A percentile compares a stretch with the other conserved stretches of the same genome.
These are phyloP conservation scores for Xylariaceae sp. DNA, from an alignment of 2,329 filamentous ascomycete species.

Conservation along the genomic window DNA sequence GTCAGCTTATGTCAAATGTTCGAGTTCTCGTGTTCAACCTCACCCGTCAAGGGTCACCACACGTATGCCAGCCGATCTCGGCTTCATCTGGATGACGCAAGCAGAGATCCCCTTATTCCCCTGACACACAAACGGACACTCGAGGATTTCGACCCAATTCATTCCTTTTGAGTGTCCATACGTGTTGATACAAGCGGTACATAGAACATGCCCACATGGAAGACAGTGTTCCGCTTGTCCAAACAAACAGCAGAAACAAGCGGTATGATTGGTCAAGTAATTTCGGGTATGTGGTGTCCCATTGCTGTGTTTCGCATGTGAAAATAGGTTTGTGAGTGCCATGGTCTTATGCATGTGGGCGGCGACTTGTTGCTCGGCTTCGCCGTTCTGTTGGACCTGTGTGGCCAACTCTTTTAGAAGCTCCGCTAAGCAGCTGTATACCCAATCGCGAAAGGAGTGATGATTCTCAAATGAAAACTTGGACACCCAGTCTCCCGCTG, in stretches of 20 bases:
- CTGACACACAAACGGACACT: neutral
- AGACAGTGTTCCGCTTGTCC: neutral
- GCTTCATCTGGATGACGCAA: neutral
- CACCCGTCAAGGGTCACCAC: neutral
- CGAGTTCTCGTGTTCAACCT: neutral
- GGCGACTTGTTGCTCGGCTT: neutral
- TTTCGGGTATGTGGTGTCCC: neutral
- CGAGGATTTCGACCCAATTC: neutral
- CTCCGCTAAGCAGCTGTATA: neutral
- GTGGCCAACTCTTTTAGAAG: neutral
- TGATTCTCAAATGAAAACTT: slow-evolving; percentile 33
- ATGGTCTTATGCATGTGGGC: neutral
- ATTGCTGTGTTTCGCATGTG: neutral
- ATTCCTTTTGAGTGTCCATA: neutral
- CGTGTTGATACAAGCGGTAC: neutral
- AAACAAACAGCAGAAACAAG: slow-evolving; percentile 54
- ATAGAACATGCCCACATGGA: neutral
- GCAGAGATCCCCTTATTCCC: neutral
- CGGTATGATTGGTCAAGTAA: slow-evolving; percentile 49
- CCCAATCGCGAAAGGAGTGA: neutral
- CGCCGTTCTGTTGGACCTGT: neutral
- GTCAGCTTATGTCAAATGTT: too few species aligned
- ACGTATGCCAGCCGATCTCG: neutral
- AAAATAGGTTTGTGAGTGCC: neutral
- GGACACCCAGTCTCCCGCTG: slow-evolving; percentile 49